Evolutionary conservation across 176 grass and related monocot genomes (phyloP).

Genomic region (Ensete glaucum): DNA sequence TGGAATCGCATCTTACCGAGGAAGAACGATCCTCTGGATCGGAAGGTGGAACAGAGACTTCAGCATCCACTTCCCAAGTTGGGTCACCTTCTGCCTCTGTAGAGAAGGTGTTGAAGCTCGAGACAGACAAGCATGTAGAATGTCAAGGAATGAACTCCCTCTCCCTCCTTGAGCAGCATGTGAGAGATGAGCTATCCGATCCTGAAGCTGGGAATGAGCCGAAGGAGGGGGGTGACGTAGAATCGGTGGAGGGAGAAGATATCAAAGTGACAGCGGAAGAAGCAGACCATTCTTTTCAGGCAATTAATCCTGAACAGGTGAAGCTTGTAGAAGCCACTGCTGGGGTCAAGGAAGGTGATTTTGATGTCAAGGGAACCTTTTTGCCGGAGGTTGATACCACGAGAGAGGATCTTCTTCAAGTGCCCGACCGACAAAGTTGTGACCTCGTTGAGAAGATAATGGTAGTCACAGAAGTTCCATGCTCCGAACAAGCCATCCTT

Average conservation of each 20-base stretch:
- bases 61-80: background rate
- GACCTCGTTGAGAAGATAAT: background rate
- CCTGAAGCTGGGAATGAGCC: background rate
- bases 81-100: background rate
- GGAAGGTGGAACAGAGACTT: background rate
- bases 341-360: background rate
- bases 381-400: background rate
- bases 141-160: too few relatives aligned
- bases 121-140: background rate
- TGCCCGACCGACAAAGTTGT: background rate
- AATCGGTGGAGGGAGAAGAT: background rate
- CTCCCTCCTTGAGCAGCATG: background rate
- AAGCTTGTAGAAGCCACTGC: background rate
- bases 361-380: too few relatives aligned
- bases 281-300: background rate
- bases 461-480: background rate
- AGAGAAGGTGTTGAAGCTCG: background rate
- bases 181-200: background rate
- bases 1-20: background rate
- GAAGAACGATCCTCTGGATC: background rate
- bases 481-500: background rate
- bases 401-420: background rate
- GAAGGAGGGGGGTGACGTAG: background rate
- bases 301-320: background rate
- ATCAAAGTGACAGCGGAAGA: background rate